Evolutionary conservation across 129 eudicot species (phyloP).

Genomic region (Calendula officinalis): DNA sequence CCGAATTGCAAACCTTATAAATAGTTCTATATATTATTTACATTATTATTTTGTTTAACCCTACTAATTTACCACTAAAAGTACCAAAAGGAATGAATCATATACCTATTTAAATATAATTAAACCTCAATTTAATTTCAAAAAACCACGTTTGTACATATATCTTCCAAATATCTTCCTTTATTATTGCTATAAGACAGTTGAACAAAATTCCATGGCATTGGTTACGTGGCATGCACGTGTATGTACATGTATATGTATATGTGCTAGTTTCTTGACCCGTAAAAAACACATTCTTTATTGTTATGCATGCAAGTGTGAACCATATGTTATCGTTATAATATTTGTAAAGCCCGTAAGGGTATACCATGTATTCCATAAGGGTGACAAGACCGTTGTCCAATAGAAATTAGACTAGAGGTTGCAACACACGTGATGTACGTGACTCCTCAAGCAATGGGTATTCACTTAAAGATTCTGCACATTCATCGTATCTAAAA

Average conservation of each 20-base stretch:
- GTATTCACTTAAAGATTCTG: not conserved
- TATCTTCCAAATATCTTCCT: not conserved
- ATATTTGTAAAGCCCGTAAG: slow-evolving; percentile 5
- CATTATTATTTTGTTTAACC: no score
- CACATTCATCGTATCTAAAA: not conserved
- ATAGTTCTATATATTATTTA: no score
- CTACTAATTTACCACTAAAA: no score
- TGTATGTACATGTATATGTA: not conserved
- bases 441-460: not conserved
- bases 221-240: slow-evolving; percentile 7
- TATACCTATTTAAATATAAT: no score
- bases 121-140: not conserved
- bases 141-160: not conserved
- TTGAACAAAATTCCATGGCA: slow-evolving; percentile 1
- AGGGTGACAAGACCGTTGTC: slow-evolving; percentile 17
- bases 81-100: no score
- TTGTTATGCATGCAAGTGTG: not conserved
- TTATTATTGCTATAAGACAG: not conserved
- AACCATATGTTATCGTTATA: not conserved
- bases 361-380: slow-evolving; percentile 16
- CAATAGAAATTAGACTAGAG: slow-evolving; percentile 14
- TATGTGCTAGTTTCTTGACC: not conserved
- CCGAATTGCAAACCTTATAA: no score
- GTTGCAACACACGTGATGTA: slow-evolving; percentile 20
- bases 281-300: not conserved